Percentiles rank a stretch among this genome's conserved stretches.
phyloP scores from a whole-genome alignment of 2,329 filamentous ascomycete species.

The Torrubiella hemipterigena region DNA sequence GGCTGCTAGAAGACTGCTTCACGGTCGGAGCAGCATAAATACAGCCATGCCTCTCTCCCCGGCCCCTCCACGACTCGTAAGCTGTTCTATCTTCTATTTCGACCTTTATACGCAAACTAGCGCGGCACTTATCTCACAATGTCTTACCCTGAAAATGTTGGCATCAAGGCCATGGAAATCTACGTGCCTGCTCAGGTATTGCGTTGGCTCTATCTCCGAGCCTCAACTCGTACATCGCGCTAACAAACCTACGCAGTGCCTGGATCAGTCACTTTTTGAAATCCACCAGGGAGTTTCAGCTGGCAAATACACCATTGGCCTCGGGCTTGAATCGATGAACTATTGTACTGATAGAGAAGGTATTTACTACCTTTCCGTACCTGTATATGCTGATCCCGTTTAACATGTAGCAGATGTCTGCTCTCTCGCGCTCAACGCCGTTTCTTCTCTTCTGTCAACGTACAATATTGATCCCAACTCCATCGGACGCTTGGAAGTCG shows the following conservation, averaged over 20 bases:
- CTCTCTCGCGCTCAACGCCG: slow-evolving; percentile 68
- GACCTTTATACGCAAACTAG: no score
- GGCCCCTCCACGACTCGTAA: no score
- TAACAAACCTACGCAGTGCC: slow-evolving; percentile 50
- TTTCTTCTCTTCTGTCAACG: slow-evolving; percentile 67
- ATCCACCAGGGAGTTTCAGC: slow-evolving; percentile 73
- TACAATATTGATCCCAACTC: slow-evolving; percentile 71
- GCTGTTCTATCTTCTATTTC: no score
- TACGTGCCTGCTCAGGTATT: slow-evolving; percentile 82
- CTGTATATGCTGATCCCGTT: slow-evolving; percentile 9
- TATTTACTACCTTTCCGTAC: slow-evolving; percentile 20
- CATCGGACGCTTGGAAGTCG: slow-evolving; percentile 72
- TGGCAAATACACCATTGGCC: slow-evolving; percentile 84
- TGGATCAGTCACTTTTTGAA: slow-evolving; percentile 72
- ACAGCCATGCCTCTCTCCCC: no score
- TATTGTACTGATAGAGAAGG: slow-evolving; percentile 85
- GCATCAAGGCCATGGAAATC: slow-evolving; percentile 87
- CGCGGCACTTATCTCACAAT: slow-evolving; percentile 36
- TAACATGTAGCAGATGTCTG: slow-evolving; percentile 75
- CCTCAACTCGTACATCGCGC: neutral
- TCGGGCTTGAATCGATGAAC: slow-evolving; percentile 84
- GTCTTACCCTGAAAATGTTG: slow-evolving; percentile 76
- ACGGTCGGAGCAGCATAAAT: no score
- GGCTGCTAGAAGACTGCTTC: no score
- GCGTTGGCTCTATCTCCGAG: slow-evolving; percentile 20